Evolutionary conservation across 192 early-diverging fungal species (phyloP), one percentile per base, ranked within the genome.

Genomic region (Coemansia sp.): DNA sequence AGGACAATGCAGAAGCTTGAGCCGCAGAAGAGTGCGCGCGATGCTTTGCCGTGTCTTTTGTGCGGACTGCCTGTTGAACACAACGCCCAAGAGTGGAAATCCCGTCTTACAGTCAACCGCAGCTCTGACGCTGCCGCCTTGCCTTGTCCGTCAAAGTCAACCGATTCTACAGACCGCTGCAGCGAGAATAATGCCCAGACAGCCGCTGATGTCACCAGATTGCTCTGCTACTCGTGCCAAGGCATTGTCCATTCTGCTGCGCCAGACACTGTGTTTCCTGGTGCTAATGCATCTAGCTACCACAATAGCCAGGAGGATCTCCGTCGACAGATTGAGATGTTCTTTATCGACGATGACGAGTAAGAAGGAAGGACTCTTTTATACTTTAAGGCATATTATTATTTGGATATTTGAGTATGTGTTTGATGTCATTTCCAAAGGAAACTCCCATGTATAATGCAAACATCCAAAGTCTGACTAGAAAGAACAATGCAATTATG

Each of bases 1-100:
- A 84, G 93, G 43, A 97, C 95, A 0, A 90, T 88, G 39, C 83
- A 85, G 38, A 95, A 95, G 69, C 73, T 95, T 37, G 86, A 86
- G 60, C 82, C 88, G 16, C 80, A 79, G 7, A 39, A 63, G 0
- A 81, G 84, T 25, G 83, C 80, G 12, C 70, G 74, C n/a, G 62
- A 83, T 57, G 80, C 78, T 4, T 41, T 71, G 1, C 66, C 73
- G 40, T 84, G 74, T 32, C 19, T 76, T 45, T 22, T 94, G 86
- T 80, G 84, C 85, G 17, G 74, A 86, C 16, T 95, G 93, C 76
- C 83, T 72, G 56, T 87, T 75, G 94, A 84, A 20, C 7, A 49
- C 11, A 53, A 59, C 16, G 72, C 72, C 3, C 66, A 75, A 50
- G 67, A 39, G 20, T 83, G 80, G 80, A 46, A 76, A 51, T 66